Evolutionary conservation across 805 yeast genomes (phyloP).

Genomic region (Ogataea nitratoaversa): DNA sequence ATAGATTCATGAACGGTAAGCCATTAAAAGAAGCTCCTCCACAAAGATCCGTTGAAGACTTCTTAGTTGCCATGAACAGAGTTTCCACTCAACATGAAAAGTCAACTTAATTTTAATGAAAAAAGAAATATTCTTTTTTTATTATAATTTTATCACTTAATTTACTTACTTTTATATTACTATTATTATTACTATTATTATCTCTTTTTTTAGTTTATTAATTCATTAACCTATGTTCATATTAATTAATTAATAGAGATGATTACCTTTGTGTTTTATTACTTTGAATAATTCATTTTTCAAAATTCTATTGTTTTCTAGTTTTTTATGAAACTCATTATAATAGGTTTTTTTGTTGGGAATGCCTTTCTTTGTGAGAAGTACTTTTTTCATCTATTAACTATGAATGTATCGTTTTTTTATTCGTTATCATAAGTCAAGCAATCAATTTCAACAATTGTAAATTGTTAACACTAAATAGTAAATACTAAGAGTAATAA

Average conservation of each 20-base stretch:
- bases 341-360: no score
- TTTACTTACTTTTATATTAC: not conserved
- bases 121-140: no score
- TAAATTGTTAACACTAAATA: not conserved
- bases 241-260: not conserved
- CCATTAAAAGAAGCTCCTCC: slow-evolving; percentile 46
- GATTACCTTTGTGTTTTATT: not conserved
- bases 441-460: not conserved
- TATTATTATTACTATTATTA: not conserved
- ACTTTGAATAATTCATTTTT: no score
- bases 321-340: not conserved
- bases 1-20: slow-evolving; percentile 75
- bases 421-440: not conserved
- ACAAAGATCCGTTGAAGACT: slow-evolving; percentile 72
- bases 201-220: not conserved
- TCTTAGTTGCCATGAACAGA: slow-evolving; percentile 78
- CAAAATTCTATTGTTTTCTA: not conserved
- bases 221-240: not conserved
- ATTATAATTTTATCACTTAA: not conserved
- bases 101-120: slow-evolving; percentile 49
- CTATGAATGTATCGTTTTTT: not conserved
- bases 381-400: no score
- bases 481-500: no score
- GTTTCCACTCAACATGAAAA: slow-evolving; percentile 83
- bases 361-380: no score